Percentiles rank a stretch among this genome's conserved stretches.
Conservation (phyloP, 2,329 filamentous ascomycete genomes). For the Neopestalotiopsis sp. region DNA sequence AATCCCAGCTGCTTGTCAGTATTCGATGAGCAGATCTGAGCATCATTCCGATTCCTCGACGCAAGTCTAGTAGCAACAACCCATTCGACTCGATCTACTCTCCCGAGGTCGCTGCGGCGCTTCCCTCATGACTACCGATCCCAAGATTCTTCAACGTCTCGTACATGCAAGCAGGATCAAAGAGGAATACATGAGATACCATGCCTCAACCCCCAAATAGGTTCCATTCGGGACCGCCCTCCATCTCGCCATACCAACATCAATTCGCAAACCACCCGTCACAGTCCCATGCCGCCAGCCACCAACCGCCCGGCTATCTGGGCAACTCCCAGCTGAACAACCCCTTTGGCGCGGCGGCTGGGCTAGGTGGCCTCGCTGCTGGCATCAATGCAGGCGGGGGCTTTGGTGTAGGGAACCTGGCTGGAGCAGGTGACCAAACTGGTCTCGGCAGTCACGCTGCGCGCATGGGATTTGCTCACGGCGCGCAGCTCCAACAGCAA, state of each 20-base stretch:
- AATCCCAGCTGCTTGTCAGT: background rate
- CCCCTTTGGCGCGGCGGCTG: slow-evolving; percentile 64
- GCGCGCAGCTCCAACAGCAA: slow-evolving; percentile 60
- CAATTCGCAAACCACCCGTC: slow-evolving; percentile 61
- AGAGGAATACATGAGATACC: slow-evolving; percentile 14
- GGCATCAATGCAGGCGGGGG: slow-evolving; percentile 54
- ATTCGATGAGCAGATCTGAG: background rate
- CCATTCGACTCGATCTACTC: background rate
- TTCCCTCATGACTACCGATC: slow-evolving; percentile 21
- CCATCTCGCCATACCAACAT: slow-evolving; percentile 52
- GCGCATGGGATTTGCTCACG: slow-evolving; percentile 84
- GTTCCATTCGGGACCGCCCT: slow-evolving; percentile 51
- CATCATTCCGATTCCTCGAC: background rate
- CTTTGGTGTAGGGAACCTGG: slow-evolving; percentile 50
- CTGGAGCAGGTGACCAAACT: slow-evolving; percentile 55
- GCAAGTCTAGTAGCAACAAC: slow-evolving; percentile 4
- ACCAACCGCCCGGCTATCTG: slow-evolving; percentile 69
- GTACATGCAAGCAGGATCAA: slow-evolving; percentile 19
- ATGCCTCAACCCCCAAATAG: slow-evolving; percentile 49
- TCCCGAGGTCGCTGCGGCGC: slow-evolving; percentile 19
- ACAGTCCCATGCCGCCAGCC: slow-evolving; percentile 46
- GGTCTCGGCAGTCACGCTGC: slow-evolving; percentile 87
- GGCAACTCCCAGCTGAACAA: slow-evolving; percentile 68
- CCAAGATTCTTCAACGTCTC: slow-evolving; percentile 8
- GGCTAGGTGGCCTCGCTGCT: slow-evolving; percentile 59